A percentile compares a stretch with the other conserved stretches of the same genome.
phyloP scores from a whole-genome alignment of 2,329 filamentous ascomycete genomes.

The Sporothrix schenckii region DNA sequence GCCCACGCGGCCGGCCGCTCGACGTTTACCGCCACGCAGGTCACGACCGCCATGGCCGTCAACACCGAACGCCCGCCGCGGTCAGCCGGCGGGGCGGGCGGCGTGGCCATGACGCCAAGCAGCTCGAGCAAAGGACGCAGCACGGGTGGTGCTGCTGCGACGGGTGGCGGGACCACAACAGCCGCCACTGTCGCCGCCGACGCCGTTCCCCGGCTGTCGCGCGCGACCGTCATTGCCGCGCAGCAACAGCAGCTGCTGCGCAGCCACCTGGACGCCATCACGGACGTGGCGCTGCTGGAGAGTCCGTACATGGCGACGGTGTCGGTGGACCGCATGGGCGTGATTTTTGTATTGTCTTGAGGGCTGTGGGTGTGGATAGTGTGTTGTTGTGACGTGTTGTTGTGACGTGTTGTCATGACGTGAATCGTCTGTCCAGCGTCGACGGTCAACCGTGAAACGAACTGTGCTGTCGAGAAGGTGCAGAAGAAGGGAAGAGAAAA shows the following conservation, averaged over 20 bases:
- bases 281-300: conserved; percentile 87
- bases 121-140: conserved; percentile 45
- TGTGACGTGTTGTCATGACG: too few species aligned
- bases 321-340: conserved; percentile 83
- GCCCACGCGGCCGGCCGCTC: conserved; percentile 55
- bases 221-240: conserved; percentile 81
- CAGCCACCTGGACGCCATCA: conserved; percentile 83
- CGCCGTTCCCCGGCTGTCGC: conserved; percentile 55
- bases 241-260: conserved; percentile 85
- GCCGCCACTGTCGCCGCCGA: too few species aligned
- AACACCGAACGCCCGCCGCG: conserved; percentile 64
- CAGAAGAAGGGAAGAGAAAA: too few species aligned
- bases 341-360: conserved; percentile 77
- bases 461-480: too few species aligned
- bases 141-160: too few species aligned
- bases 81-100: conserved; percentile 38
- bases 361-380: too few species aligned
- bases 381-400: too few species aligned
- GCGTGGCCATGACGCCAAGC: conserved; percentile 40
- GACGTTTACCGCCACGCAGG: conserved; percentile 68
- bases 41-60: conserved; percentile 64
- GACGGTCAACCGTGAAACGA: too few species aligned
- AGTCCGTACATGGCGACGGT: conserved; percentile 90
- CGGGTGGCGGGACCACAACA: too few species aligned
- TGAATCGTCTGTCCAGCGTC: too few species aligned